These are phyloP conservation scores for Combretum micranthum DNA, from an alignment of 345 rosid genomes.

Conservation along the genomic window DNA sequence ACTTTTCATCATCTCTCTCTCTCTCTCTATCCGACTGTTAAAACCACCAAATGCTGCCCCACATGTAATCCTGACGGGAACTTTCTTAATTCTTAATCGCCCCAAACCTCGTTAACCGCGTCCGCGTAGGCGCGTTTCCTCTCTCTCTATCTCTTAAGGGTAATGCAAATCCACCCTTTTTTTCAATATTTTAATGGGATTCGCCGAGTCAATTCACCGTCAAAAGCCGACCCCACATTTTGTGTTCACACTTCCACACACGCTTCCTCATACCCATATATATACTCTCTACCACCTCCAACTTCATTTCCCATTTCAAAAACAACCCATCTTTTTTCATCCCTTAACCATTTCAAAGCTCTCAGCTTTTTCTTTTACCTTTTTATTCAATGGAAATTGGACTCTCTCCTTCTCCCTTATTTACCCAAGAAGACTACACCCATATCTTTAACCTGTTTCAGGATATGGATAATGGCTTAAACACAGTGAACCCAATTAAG, in stretches of 20 bases:
- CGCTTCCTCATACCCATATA: constrained; percentile 13
- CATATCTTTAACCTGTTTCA: constrained; percentile 17
- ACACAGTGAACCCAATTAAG: constrained; percentile 6
- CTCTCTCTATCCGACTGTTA: no score
- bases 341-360: neutral
- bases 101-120: neutral
- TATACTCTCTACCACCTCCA: neutral
- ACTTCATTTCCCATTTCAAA: no score
- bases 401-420: constrained; percentile 15
- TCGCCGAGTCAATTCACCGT: constrained; percentile 14
- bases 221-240: constrained; percentile 6
- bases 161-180: neutral
- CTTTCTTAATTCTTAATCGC: no score
- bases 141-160: no score
- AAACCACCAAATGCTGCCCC: no score
- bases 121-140: constrained; percentile 10
- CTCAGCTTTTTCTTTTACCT: neutral
- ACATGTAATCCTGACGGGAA: no score
- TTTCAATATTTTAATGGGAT: neutral
- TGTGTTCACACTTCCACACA: constrained; percentile 19
- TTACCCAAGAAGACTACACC: constrained; percentile 27
- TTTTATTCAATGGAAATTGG: constrained; percentile 18
- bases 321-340: neutral
- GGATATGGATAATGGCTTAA: constrained; percentile 13
- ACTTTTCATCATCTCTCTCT: no score